These are phyloP conservation scores for Naganishia vishniacii DNA, from an alignment of 768 basidiomycete genomes.

Conservation along the genomic window DNA sequence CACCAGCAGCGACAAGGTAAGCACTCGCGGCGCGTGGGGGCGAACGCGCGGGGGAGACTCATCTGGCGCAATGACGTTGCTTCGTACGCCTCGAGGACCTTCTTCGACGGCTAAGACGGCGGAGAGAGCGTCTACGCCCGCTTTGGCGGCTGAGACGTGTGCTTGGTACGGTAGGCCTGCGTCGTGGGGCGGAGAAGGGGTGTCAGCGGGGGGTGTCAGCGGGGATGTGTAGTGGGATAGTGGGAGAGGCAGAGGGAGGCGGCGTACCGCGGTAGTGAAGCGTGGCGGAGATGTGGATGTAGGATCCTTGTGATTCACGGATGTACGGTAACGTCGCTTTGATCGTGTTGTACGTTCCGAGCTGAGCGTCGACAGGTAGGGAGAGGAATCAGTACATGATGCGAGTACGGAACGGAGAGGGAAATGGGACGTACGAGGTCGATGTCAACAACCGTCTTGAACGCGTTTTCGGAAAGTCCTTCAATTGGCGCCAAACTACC, in stretches of 20 bases:
- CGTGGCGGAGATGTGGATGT: conserved; percentile 83
- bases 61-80: conserved; percentile 55
- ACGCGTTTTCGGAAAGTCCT: conserved; percentile 78
- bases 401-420: background rate
- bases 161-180: conserved; percentile 76
- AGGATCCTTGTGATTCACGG: conserved; percentile 67
- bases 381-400: too few relatives aligned
- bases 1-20: background rate
- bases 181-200: background rate
- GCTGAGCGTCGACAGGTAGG: conserved; percentile 49
- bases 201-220: too few relatives aligned
- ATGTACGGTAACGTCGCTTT: conserved; percentile 80
- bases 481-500: conserved; percentile 67
- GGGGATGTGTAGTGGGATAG: too few relatives aligned
- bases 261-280: conserved; percentile 71
- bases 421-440: conserved; percentile 61
- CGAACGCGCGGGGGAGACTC: conserved; percentile 27
- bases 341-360: conserved; percentile 89
- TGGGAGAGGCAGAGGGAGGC: too few relatives aligned
- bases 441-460: conserved; percentile 87
- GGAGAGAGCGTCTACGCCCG: conserved; percentile 83
- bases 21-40: conserved; percentile 50
- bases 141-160: conserved; percentile 92
- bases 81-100: conserved; percentile 87
- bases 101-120: conserved; percentile 84